Percentiles rank a stretch among this genome's conserved stretches.
phyloP scores from a whole-genome alignment of 2,329 filamentous ascomycete genomes.

The Alternaria atra region DNA sequence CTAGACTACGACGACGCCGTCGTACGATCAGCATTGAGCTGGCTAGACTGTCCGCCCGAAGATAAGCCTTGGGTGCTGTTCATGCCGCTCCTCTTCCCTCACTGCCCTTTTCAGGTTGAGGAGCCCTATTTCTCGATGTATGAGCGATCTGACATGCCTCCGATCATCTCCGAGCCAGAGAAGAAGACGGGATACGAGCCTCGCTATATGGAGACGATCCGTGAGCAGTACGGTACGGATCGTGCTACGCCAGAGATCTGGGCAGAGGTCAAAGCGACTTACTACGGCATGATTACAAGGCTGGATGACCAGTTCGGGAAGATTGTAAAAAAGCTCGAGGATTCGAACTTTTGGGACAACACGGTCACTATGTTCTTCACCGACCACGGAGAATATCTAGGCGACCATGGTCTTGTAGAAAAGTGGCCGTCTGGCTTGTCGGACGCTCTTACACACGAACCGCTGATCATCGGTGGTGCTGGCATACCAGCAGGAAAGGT shows the following conservation, averaged over 20 bases:
- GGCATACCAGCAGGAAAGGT: no score
- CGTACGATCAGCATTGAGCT: constrained; percentile 51
- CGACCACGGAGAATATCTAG: constrained; percentile 59
- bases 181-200: constrained; percentile 56
- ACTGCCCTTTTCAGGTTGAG: constrained; percentile 60
- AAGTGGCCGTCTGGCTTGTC: constrained; percentile 60
- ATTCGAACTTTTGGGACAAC: constrained; percentile 48
- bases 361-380: constrained; percentile 59
- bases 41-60: constrained; percentile 56
- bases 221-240: no score
- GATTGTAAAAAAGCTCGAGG: constrained; percentile 49
- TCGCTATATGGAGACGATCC: constrained; percentile 53
- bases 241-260: constrained; percentile 14
- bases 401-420: constrained; percentile 59
- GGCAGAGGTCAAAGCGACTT: constrained; percentile 57
- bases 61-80: constrained; percentile 55
- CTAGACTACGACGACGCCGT: constrained; percentile 58
- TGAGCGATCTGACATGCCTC: constrained; percentile 42
- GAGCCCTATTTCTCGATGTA: constrained; percentile 60
- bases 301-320: constrained; percentile 59
- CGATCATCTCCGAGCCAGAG: constrained; percentile 8
- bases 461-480: constrained; percentile 55
- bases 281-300: constrained; percentile 59
- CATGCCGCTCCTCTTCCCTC: constrained; percentile 56
- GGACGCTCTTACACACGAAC: constrained; percentile 55